Evolutionary conservation across 2,329 filamentous ascomycete genomes (phyloP).

Genomic region (Ceratocystis eucalypticola): DNA sequence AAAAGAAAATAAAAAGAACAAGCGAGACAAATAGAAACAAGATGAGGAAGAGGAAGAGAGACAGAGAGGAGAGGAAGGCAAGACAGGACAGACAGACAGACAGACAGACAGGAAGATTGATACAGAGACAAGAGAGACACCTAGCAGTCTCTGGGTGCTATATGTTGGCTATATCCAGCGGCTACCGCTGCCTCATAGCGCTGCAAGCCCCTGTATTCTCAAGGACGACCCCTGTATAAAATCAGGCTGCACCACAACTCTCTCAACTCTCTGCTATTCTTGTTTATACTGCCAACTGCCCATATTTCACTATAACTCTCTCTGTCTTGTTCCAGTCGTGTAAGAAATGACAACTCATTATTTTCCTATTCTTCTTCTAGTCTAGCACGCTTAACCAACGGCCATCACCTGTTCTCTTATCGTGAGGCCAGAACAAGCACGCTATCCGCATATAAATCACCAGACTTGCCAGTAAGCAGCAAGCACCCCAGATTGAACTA

Average conservation of each 20-base stretch:
- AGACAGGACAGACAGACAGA: background rate
- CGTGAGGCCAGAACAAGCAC: background rate
- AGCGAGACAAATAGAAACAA: constrained; percentile 2
- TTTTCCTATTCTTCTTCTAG: background rate
- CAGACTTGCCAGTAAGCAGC: background rate
- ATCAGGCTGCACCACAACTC: too few relatives aligned
- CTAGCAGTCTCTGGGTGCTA: too few relatives aligned
- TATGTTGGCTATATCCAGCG: too few relatives aligned
- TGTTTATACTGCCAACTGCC: background rate
- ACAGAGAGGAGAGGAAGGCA: constrained; percentile 4
- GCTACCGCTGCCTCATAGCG: too few relatives aligned
- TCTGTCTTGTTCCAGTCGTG: background rate
- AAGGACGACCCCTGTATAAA: too few relatives aligned
- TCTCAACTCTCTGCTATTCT: too few relatives aligned
- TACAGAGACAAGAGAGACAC: too few relatives aligned
- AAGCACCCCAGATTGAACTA: background rate
- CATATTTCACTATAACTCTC: background rate
- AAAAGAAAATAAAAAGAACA: constrained; percentile 11
- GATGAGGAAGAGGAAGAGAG: background rate
- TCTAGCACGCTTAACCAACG: background rate
- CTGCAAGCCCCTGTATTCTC: too few relatives aligned
- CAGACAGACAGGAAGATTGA: too few relatives aligned
- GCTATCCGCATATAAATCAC: background rate
- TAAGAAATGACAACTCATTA: background rate
- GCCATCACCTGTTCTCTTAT: background rate